Evolutionary conservation across 176 grass and related monocot genomes (phyloP).

Genomic region (Alloteropsis semialata): DNA sequence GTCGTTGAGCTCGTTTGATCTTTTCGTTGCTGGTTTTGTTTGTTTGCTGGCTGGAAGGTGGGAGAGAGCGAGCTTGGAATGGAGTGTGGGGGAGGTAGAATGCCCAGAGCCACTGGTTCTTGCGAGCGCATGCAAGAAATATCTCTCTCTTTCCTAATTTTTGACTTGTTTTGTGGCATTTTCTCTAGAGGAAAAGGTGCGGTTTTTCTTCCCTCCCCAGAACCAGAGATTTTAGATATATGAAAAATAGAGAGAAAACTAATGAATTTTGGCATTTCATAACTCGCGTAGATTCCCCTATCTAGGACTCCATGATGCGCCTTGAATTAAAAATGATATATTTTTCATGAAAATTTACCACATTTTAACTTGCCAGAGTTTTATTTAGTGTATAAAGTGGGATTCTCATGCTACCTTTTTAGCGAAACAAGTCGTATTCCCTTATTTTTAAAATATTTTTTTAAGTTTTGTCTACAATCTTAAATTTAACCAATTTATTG

Average conservation of each 20-base stretch:
- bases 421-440: no score
- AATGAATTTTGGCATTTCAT: not conserved
- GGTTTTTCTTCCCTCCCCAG: not conserved
- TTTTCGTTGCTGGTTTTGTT: not conserved
- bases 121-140: conserved; percentile 18
- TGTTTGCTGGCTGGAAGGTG: conserved; percentile 9
- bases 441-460: no score
- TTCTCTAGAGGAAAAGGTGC: not conserved
- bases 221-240: no score
- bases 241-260: not conserved
- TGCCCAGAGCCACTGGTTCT: conserved; percentile 49
- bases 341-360: not conserved
- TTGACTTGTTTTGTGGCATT: not conserved
- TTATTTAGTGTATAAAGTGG: no score
- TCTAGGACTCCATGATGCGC: not conserved
- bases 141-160: not conserved
- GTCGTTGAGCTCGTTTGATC: conserved; percentile 12
- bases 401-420: no score
- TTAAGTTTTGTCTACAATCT: no score
- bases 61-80: conserved; percentile 3
- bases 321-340: not conserved
- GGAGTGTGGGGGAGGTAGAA: conserved; percentile 30
- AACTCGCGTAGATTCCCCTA: not conserved
- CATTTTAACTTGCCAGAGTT: no score
- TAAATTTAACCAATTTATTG: no score